Conservation (phyloP, 805 yeast species). For the Kazachstania martiniae region DNA sequence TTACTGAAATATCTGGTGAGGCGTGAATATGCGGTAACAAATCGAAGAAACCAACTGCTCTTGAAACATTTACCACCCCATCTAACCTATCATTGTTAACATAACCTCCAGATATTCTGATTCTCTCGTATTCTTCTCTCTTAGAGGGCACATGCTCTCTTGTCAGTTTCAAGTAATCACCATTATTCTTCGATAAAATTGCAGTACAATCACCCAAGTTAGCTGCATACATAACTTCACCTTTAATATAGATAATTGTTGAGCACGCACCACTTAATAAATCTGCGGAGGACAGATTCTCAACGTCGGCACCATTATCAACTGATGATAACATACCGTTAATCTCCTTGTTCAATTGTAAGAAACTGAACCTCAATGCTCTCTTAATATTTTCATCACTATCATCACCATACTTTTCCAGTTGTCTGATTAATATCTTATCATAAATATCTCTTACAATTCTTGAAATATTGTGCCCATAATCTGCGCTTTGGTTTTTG, state of each 20-base stretch:
- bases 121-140: slow-evolving; percentile 68
- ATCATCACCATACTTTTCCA: slow-evolving; percentile 30
- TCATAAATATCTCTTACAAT: slow-evolving; percentile 63
- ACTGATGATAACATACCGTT: slow-evolving; percentile 41
- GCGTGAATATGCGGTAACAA: slow-evolving; percentile 81
- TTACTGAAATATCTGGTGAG: slow-evolving; percentile 66
- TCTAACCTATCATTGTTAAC: slow-evolving; percentile 81
- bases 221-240: slow-evolving; percentile 61
- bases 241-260: slow-evolving; percentile 69
- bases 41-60: slow-evolving; percentile 87
- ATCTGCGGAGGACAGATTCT: slow-evolving; percentile 58
- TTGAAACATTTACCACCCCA: slow-evolving; percentile 69
- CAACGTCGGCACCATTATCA: slow-evolving; percentile 37
- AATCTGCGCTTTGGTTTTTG: slow-evolving; percentile 38
- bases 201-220: slow-evolving; percentile 89
- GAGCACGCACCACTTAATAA: slow-evolving; percentile 75
- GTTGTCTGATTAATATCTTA: slow-evolving; percentile 45
- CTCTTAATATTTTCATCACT: slow-evolving; percentile 41
- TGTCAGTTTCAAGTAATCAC: slow-evolving; percentile 66
- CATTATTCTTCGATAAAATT: slow-evolving; percentile 65
- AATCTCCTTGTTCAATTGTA: slow-evolving; percentile 71
- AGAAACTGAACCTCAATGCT: slow-evolving; percentile 74
- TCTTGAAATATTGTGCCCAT: slow-evolving; percentile 57
- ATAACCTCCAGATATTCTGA: slow-evolving; percentile 84
- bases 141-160: slow-evolving; percentile 77